phyloP scores from a whole-genome alignment of 768 basidiomycete genomes.

The Lentinus tigrinus region DNA sequence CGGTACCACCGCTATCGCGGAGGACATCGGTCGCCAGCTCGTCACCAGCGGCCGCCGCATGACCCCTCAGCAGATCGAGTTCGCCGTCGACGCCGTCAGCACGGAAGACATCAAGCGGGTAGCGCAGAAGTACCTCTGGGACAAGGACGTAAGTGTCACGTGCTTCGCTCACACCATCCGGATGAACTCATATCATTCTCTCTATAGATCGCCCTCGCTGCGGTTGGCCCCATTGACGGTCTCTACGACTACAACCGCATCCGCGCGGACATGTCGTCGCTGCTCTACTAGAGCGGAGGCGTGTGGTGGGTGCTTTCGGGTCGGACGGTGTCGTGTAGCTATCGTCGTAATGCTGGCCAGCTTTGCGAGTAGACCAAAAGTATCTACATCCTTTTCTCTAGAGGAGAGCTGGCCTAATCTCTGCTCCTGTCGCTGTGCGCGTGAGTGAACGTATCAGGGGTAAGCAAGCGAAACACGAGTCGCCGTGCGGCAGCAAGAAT shows the following conservation, averaged over 20 bases:
- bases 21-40: slow-evolving; percentile 97
- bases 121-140: slow-evolving; percentile 96
- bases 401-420: slow-evolving; percentile 4
- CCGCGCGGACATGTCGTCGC: slow-evolving; percentile 78
- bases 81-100: slow-evolving; percentile 85
- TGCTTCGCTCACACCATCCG: neutral
- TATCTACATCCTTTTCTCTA: slow-evolving; percentile 16
- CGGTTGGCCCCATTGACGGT: slow-evolving; percentile 87
- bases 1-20: slow-evolving; percentile 94
- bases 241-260: slow-evolving; percentile 93
- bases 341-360: slow-evolving; percentile 19
- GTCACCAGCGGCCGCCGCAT: slow-evolving; percentile 89
- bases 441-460: no score
- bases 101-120: slow-evolving; percentile 89
- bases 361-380: slow-evolving; percentile 18
- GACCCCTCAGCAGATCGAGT: slow-evolving; percentile 93
- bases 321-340: slow-evolving; percentile 16
- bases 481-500: no score
- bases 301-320: neutral
- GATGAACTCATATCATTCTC: neutral
- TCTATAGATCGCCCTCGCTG: slow-evolving; percentile 76
- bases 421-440: neutral
- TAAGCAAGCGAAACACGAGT: no score
- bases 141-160: slow-evolving; percentile 73
- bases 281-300: slow-evolving; percentile 58